Evolutionary conservation across 2,329 filamentous ascomycete genomes (phyloP).

Genomic region (Endoconidiophora laricicola): DNA sequence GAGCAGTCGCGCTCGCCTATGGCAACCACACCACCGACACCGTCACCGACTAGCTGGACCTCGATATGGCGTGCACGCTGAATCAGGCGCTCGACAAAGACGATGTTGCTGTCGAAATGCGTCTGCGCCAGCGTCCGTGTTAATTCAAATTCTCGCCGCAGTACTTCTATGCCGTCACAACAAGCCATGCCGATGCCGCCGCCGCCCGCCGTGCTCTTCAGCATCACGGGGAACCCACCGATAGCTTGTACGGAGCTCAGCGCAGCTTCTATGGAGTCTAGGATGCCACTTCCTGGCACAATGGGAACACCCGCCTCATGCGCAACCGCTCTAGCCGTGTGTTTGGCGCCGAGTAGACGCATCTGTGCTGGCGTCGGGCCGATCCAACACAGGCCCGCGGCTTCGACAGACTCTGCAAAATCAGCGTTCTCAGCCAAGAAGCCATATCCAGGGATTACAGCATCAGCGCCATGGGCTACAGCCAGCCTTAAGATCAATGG

Average conservation of each 20-base stretch:
- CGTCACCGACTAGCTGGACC: conserved; percentile 32
- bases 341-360: conserved; percentile 23
- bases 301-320: conserved; percentile 19
- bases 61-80: conserved; percentile 29
- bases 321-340: conserved; percentile 22
- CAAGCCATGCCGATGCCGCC: conserved; percentile 26
- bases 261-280: conserved; percentile 8
- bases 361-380: conserved; percentile 36
- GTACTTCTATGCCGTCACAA: conserved; percentile 13
- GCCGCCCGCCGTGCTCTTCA: conserved; percentile 27
- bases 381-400: conserved; percentile 40
- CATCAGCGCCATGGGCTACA: conserved; percentile 30
- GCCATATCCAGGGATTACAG: conserved; percentile 50
- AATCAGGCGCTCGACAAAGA: conserved; percentile 28
- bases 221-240: conserved; percentile 22
- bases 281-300: conserved; percentile 20
- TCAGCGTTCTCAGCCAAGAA: conserved; percentile 47
- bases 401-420: conserved; percentile 36
- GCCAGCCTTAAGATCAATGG: conserved; percentile 41
- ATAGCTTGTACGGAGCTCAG: conserved; percentile 19
- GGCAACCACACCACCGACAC: conserved; percentile 23
- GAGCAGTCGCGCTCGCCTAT: conserved; percentile 34
- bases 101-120: conserved; percentile 25
- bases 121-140: conserved; percentile 19
- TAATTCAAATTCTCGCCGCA: conserved; percentile 9